These are phyloP conservation scores for Spinellus fusiger DNA, from an alignment of 192 early-diverging fungal species.

Conservation along the genomic window DNA sequence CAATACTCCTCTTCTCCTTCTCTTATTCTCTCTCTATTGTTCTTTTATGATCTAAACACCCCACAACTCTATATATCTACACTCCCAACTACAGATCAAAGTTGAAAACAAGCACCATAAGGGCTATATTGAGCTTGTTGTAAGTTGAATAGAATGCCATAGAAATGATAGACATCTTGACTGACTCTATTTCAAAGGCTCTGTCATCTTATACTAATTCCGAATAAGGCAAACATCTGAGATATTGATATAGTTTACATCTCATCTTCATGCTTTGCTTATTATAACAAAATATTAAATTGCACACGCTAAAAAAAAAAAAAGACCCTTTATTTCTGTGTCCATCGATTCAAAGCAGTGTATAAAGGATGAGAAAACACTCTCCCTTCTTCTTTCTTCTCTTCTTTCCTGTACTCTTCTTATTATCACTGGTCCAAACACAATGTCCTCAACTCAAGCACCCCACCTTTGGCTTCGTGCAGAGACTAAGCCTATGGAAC, in stretches of 20 bases:
- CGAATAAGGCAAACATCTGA: slow-evolving; percentile 12
- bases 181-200: background rate
- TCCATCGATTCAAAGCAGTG: too few species aligned
- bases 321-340: too few species aligned
- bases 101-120: background rate
- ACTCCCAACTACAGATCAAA: background rate
- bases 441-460: background rate
- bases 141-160: slow-evolving; percentile 1
- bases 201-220: slow-evolving; percentile 11
- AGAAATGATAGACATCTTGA: background rate
- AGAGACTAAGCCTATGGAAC: slow-evolving; percentile 96
- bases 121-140: slow-evolving; percentile 1
- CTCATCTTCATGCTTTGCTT: background rate
- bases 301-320: background rate
- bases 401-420: background rate
- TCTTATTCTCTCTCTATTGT: background rate
- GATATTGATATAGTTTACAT: slow-evolving; percentile 3
- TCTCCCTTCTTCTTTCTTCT: background rate
- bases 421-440: background rate
- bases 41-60: background rate
- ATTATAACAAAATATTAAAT: background rate
- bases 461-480: slow-evolving; percentile 90
- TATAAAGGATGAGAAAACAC: too few species aligned
- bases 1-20: background rate
- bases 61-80: background rate